phyloP scores from a whole-genome alignment of 2,329 filamentous ascomycete genomes.

The Trichoderma sp. region DNA sequence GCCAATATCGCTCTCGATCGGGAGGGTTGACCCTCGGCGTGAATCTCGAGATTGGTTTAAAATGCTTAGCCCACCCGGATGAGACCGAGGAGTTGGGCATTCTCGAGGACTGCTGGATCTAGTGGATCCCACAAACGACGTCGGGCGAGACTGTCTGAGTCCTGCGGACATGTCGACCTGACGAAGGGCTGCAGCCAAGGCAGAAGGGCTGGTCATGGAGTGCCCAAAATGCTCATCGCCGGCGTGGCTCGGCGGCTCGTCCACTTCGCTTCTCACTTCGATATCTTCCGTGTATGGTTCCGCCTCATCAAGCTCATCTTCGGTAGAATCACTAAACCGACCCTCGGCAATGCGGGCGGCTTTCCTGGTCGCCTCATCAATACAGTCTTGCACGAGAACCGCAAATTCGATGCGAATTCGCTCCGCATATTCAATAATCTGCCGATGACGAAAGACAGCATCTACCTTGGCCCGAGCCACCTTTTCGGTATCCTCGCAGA shows the following conservation, averaged over 20 bases:
- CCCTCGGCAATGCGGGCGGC: constrained; percentile 84
- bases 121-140: constrained; percentile 62
- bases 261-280: constrained; percentile 38
- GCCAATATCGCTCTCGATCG: constrained; percentile 77
- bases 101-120: constrained; percentile 87
- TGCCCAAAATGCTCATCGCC: constrained; percentile 49
- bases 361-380: constrained; percentile 85
- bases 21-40: constrained; percentile 68
- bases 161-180: constrained; percentile 36
- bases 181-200: constrained; percentile 52
- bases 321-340: constrained; percentile 73
- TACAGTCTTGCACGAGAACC: constrained; percentile 90
- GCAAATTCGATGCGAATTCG: constrained; percentile 93
- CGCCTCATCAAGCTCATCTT: constrained; percentile 50
- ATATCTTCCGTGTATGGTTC: constrained; percentile 22
- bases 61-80: constrained; percentile 58
- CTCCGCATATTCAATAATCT: constrained; percentile 93
- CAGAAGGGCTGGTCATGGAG: constrained; percentile 43
- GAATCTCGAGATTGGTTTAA: constrained; percentile 59
- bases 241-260: constrained; percentile 19
- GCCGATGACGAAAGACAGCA: constrained; percentile 83
- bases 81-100: constrained; percentile 85
- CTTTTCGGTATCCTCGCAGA: constrained; percentile 88
- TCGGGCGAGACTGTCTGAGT: constrained; percentile 45
- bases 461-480: constrained; percentile 87